Evolutionary conservation across 2,329 filamentous ascomycete species (phyloP), one percentile per base, ranked within the genome.

Genomic region (Scedosporium aurantiacum): DNA sequence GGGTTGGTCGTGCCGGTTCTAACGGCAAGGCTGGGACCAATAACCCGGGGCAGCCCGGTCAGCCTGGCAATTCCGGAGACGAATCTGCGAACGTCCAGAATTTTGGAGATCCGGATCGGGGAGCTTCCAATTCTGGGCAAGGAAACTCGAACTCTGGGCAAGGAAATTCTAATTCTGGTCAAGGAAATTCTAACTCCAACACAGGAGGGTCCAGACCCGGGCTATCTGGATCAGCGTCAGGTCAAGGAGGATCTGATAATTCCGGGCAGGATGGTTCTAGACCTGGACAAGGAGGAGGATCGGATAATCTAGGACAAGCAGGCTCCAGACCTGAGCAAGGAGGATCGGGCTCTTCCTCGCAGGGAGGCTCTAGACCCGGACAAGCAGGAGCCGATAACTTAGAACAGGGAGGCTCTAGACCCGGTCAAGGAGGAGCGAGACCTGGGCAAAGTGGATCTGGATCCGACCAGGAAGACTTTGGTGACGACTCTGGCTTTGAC

Each of bases 401-500:
- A 37, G 32, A 10, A 12, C 32, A 37, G 47, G 0, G 63, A 58
- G 16, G 50, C 58, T 25, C 58, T 52, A 18, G 21, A 55, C 1
- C n/a, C 52, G 3, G 63, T 50, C 21, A 52, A 54, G 32, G 65
- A 16, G 62, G 66, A 61, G 59, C 63, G 7, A 6, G 63, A 50
- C 57, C 63, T 64, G 14, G 67, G 64, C 10, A 65, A 59, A 1
- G 47, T 62, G 7, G 4, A 60, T 66, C 2, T 18, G 25, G n/a
- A 28, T 27, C 55, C 3, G 37, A 27, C 37, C 32, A 40, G 28
- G n/a, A 25, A 40, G 14, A 65, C 0, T 65, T 64, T n/a, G 66
- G 67, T 2, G 63, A 58, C 2, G 60, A 65, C 0, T 66, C 66
- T 2, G 67, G 65, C 1, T 63, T 65, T 10, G 63, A 66, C 1